These are phyloP conservation scores for Ulvella scutata DNA, from an alignment of 139 green algal genomes.

Conservation along the genomic window DNA sequence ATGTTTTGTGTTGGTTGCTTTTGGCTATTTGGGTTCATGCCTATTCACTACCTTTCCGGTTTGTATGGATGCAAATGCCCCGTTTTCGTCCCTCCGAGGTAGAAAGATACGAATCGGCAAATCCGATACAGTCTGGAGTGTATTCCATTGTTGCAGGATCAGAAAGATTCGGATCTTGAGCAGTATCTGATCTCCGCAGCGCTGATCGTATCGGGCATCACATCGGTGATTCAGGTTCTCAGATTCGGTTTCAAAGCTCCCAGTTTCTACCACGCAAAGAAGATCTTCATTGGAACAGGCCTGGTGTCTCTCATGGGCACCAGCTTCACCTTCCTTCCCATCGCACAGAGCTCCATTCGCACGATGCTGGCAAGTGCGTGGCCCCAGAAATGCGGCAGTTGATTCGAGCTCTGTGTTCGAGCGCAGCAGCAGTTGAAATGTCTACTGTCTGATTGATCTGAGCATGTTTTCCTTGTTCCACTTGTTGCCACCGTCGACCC, in stretches of 20 bases:
- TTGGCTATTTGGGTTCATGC: too few species aligned
- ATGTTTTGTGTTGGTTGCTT: too few species aligned
- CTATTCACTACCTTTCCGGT: too few species aligned
- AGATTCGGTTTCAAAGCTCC: slow-evolving; percentile 7
- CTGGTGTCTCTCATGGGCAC: slow-evolving; percentile 52
- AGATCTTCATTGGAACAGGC: slow-evolving; percentile 22
- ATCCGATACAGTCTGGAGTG: too few species aligned
- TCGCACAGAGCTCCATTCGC: slow-evolving; percentile 18
- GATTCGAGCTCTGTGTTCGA: too few species aligned
- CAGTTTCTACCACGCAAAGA: slow-evolving; percentile 6
- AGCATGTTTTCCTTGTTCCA: too few species aligned
- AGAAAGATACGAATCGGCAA: too few species aligned
- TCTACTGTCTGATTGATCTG: background rate
- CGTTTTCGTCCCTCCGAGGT: too few species aligned
- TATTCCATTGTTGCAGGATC: too few species aligned
- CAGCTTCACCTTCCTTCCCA: slow-evolving; percentile 47
- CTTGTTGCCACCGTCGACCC: too few species aligned
- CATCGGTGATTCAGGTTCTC: slow-evolving; percentile 16
- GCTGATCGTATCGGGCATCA: slow-evolving; percentile 41
- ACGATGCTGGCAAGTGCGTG: slow-evolving; percentile 2
- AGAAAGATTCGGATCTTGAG: slow-evolving; percentile 2
- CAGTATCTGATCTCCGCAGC: slow-evolving; percentile 30
- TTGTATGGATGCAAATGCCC: too few species aligned
- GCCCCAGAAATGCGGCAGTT: too few species aligned
- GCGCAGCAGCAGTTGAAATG: background rate